These are phyloP conservation scores for Kwoniella bestiolae DNA, from an alignment of 768 basidiomycete species.

Conservation along the genomic window DNA sequence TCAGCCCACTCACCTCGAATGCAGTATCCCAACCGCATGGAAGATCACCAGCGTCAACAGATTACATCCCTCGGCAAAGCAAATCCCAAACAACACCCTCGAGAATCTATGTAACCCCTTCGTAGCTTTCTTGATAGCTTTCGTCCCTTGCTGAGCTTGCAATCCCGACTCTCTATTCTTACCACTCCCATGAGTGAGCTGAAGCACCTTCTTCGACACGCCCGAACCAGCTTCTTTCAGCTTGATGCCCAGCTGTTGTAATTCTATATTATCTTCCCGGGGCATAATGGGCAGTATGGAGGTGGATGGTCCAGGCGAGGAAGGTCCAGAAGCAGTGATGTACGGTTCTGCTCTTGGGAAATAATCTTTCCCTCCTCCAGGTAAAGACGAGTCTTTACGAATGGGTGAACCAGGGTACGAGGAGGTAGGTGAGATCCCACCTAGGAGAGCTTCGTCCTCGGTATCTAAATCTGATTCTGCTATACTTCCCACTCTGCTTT, in stretches of 20 bases:
- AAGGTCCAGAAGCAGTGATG: conserved; percentile 13
- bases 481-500: not conserved
- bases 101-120: conserved; percentile 46
- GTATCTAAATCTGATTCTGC: conserved; percentile 20
- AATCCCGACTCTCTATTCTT: not conserved
- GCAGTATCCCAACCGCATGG: conserved; percentile 50
- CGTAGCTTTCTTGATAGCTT: conserved; percentile 39
- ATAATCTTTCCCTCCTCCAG: conserved; percentile 17
- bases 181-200: conserved; percentile 34
- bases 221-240: conserved; percentile 26
- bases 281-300: conserved; percentile 16
- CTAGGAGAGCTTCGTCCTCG: conserved; percentile 18
- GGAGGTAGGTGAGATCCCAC: conserved; percentile 3
- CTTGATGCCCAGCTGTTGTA: conserved; percentile 34
- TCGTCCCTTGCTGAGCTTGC: conserved; percentile 6
- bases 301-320: not conserved
- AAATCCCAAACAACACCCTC: conserved; percentile 51
- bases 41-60: conserved; percentile 53
- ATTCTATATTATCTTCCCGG: conserved; percentile 14
- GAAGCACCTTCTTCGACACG: conserved; percentile 28
- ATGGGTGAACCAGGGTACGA: conserved; percentile 41
- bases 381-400: conserved; percentile 11
- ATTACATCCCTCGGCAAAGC: conserved; percentile 51
- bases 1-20: conserved; percentile 49
- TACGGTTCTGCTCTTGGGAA: conserved; percentile 8